Evolutionary conservation across 257 asterid species (phyloP), one percentile per base, ranked within the genome.

Genomic region (Salvia hispanica): DNA sequence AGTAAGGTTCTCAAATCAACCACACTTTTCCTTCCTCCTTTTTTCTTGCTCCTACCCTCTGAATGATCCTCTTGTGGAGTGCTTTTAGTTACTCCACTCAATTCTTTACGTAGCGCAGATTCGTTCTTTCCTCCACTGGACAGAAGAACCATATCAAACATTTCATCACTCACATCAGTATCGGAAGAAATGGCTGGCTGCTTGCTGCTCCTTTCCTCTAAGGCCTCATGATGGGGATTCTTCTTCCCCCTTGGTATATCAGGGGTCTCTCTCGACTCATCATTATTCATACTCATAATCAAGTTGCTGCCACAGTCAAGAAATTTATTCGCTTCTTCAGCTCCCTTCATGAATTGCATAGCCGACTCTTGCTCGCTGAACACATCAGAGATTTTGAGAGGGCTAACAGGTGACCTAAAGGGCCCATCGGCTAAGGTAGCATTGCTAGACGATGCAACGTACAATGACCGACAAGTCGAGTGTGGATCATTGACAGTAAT

Each of bases 1-100:
- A 90, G 70, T 5, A 90, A 66, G 18, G 86, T 82, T 69, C 97
- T 80, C 74, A 90, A 70, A 73, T 90, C 97, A 11, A 90, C 91
- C n/a, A 76, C 78, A 4, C 18, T 58, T 33, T 36, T 74, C 68
- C 74, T 82, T 31, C 79, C 58, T 46, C 79, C 86, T 42, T 66
- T 83, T 55, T 76, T 89, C 85, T 83, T 89, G 28, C 82, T 89
- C 44, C 82, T 82, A 40, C 78, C 79, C 81, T 81, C 84, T 0
- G 73, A 61, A 57, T 67, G 75, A 61, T 15, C 59, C 5, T 70
- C 67, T 16, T 65, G 78, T 4, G 72, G 45, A 64, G 72, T 51
- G 61, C 40, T 74, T 79, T 79, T 87, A 59, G 71, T 75, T 4
- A 77, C 81, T 75, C 74, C 81, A 4, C 73, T 78, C 83, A 83